A percentile compares a stretch with the other conserved stretches of the same genome.
Evolutionary conservation across 2,329 filamentous ascomycete species (phyloP).

Genomic region (Acarospora socialis): DNA sequence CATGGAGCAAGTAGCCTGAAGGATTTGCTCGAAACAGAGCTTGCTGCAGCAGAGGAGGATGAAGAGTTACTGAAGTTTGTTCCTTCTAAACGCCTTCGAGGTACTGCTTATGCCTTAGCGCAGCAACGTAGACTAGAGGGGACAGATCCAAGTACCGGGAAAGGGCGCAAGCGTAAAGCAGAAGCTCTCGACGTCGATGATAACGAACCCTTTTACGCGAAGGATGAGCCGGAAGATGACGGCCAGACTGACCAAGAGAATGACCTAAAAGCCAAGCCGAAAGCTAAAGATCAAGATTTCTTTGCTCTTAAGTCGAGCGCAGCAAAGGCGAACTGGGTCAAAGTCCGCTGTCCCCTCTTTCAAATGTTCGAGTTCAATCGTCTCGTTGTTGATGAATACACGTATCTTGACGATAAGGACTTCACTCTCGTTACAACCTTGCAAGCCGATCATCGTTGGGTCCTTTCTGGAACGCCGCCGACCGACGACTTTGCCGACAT

Average conservation of each 20-base stretch:
- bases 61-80: conserved; percentile 24
- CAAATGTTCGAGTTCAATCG: conserved; percentile 49
- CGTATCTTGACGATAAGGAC: conserved; percentile 36
- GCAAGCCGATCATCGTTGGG: conserved; percentile 41
- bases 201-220: conserved; percentile 8
- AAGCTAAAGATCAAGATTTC: neutral
- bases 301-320: too few species aligned
- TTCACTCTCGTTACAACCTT: conserved; percentile 32
- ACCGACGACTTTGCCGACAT: conserved; percentile 45
- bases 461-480: conserved; percentile 49
- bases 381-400: conserved; percentile 51
- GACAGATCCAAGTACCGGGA: too few species aligned
- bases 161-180: conserved; percentile 1
- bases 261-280: conserved; percentile 8
- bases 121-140: too few species aligned
- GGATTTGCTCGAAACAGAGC: conserved; percentile 21
- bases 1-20: conserved; percentile 20
- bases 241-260: neutral
- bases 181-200: conserved; percentile 12
- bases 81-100: conserved; percentile 24
- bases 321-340: conserved; percentile 17
- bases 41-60: conserved; percentile 17
- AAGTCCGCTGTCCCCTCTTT: conserved; percentile 27
- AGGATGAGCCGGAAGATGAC: conserved; percentile 7
- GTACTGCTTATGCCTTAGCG: conserved; percentile 17